Base-by-base conservation (phyloP, 352 stramenopile species). In the Detonula confervacea region DNA sequence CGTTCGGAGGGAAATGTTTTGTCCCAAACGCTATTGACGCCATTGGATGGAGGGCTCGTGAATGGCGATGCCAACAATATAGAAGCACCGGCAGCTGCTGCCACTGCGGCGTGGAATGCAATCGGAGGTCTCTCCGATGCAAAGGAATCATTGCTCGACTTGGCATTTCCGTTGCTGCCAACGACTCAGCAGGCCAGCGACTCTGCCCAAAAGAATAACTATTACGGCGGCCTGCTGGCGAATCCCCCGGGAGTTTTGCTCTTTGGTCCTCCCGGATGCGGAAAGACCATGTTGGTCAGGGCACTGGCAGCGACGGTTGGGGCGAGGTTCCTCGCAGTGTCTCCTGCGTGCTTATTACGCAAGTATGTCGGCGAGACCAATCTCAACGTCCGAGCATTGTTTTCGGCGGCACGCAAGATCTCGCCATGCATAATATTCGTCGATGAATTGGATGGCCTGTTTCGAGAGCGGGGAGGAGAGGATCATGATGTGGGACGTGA, bases 311-410 rank as follows among this genome's bases (percentile, higher is more conserved):
- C 62, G 35, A 82, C 82, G 12, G 54, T 77, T n/a, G 66, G 75
- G 8, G 73, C 74, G 8, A 69, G 73, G 24, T 98, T 98, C 65
- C 98, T 99, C 77, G 97, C 92, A 67, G 98, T 99, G 55, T 97
- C 95, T 4, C 96, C 97, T 3, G 97, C 95, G 46, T 98, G 96
- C 8, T 86, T 99, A 20, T 98, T 97, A 27, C 97, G 95, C 51
- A 99, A 99, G 88, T 99, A 96, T 91, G 92, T 99, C 68, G 98
- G 98, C 51, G 97, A 99, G 78, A 98, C 96, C 18, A 97, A 98
- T 80, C 97, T 98, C 54, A 90, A 98, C 29, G 96, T 98, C 37
- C 85, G 95, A 20, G 93, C 95, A 12, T 89, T 98, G 1, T 98
- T 98, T 62, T 89, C 91, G 12, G 94, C 97, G 72, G 95, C 95